phyloP scores from a whole-genome alignment of 768 basidiomycete species.

The Rubroboletus satanas region DNA sequence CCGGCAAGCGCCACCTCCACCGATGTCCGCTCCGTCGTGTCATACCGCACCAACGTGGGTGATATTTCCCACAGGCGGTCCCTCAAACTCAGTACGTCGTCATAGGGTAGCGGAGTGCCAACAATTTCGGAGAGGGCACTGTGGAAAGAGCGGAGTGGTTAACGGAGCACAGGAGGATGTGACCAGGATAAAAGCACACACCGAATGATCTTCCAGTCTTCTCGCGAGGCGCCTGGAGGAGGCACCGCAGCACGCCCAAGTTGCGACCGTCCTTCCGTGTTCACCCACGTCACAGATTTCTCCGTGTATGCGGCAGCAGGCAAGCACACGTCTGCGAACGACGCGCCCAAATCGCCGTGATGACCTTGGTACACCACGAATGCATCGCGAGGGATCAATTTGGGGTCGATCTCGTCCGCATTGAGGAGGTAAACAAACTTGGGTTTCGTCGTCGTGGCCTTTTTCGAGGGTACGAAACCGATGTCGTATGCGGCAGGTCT shows the following conservation, averaged over 20 bases:
- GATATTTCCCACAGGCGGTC: constrained; percentile 98
- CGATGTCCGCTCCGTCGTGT: constrained; percentile 74
- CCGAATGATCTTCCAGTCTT: constrained; percentile 98
- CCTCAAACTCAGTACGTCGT: constrained; percentile 76
- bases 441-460: constrained; percentile 69
- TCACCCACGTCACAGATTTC: constrained; percentile 88
- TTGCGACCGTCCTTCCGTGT: constrained; percentile 93
- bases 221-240: constrained; percentile 90
- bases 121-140: constrained; percentile 89
- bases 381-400: constrained; percentile 82
- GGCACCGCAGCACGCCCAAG: constrained; percentile 87
- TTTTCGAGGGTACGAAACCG: constrained; percentile 84
- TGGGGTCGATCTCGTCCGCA: constrained; percentile 89
- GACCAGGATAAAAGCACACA: constrained; percentile 30
- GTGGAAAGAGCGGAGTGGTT: neutral
- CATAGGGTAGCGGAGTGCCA: constrained; percentile 81
- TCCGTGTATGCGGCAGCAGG: constrained; percentile 95
- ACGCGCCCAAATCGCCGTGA: constrained; percentile 95
- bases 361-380: constrained; percentile 99
- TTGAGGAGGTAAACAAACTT: constrained; percentile 97
- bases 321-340: constrained; percentile 94
- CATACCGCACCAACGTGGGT: constrained; percentile 84
- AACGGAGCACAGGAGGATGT: neutral
- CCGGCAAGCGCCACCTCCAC: constrained; percentile 68
- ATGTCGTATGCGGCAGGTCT: constrained; percentile 92